Conservation (phyloP, 2,329 filamentous ascomycete genomes). For the Diaporthe aspalathi region DNA sequence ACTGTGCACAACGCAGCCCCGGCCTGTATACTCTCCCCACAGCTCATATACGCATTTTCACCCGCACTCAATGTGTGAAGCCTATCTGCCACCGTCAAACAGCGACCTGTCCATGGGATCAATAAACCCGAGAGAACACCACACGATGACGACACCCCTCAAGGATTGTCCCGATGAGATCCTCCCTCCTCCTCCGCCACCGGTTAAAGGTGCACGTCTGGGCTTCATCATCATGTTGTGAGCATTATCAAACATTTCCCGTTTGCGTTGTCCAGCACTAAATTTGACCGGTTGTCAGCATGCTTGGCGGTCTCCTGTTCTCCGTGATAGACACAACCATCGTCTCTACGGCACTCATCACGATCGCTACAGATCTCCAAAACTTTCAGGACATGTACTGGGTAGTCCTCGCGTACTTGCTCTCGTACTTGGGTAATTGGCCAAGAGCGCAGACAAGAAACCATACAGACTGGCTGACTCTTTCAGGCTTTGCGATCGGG, state of each 20-base stretch:
- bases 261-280: background rate
- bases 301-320: slow-evolving; percentile 65
- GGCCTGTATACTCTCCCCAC: slow-evolving; percentile 32
- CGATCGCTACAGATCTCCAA: slow-evolving; percentile 63
- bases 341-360: slow-evolving; percentile 68
- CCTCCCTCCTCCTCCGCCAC: slow-evolving; percentile 23
- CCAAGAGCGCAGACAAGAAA: too few relatives aligned
- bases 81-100: slow-evolving; percentile 18
- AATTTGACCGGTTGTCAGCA: slow-evolving; percentile 47
- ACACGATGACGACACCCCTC: slow-evolving; percentile 33
- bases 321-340: slow-evolving; percentile 69
- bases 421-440: slow-evolving; percentile 65
- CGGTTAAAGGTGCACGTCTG: slow-evolving; percentile 23
- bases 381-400: slow-evolving; percentile 65
- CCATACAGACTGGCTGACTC: background rate
- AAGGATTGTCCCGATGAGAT: background rate
- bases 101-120: slow-evolving; percentile 33
- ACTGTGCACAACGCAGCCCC: slow-evolving; percentile 16
- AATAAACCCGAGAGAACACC: slow-evolving; percentile 28
- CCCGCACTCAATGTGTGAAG: slow-evolving; percentile 6
- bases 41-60: slow-evolving; percentile 10
- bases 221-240: slow-evolving; percentile 36
- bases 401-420: slow-evolving; percentile 66
- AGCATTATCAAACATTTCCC: background rate
- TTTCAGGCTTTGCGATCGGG: slow-evolving; percentile 64